Percentiles rank a stretch among this genome's conserved stretches.
Conservation (phyloP, 768 basidiomycete genomes). For the Boletus vinaceobasis region DNA sequence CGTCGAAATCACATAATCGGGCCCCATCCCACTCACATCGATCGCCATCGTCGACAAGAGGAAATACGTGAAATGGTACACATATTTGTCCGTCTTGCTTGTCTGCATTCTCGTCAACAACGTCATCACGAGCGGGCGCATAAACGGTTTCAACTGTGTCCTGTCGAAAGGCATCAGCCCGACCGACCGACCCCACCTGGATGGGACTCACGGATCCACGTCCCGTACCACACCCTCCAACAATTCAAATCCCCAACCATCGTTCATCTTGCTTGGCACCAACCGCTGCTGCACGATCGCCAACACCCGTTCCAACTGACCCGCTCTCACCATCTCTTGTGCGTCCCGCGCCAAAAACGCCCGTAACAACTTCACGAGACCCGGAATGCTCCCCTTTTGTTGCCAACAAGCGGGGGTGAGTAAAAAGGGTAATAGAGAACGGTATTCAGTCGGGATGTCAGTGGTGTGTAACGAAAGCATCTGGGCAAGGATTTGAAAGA, state of each 20-base stretch:
- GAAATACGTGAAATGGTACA: slow-evolving; percentile 79
- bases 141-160: slow-evolving; percentile 61
- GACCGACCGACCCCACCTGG: no score
- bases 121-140: slow-evolving; percentile 71
- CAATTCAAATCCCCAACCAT: slow-evolving; percentile 89
- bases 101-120: slow-evolving; percentile 83
- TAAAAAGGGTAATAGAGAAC: slow-evolving; percentile 73
- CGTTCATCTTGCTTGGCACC: slow-evolving; percentile 83
- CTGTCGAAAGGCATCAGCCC: slow-evolving; percentile 35
- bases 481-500: slow-evolving; percentile 94
- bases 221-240: slow-evolving; percentile 70
- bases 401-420: slow-evolving; percentile 87
- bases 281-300: slow-evolving; percentile 90
- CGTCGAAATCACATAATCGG: slow-evolving; percentile 74
- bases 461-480: slow-evolving; percentile 80
- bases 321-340: slow-evolving; percentile 58
- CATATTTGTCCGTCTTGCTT: slow-evolving; percentile 86
- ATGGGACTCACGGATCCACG: slow-evolving; percentile 66
- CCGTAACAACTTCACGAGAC: slow-evolving; percentile 82
- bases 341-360: slow-evolving; percentile 78
- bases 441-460: slow-evolving; percentile 73
- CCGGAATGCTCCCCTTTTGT: slow-evolving; percentile 92
- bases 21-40: slow-evolving; percentile 66
- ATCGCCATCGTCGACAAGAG: slow-evolving; percentile 73
- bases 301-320: slow-evolving; percentile 74